These are phyloP conservation scores for Monascus purpureus DNA, from an alignment of 495 filamentous ascomycete species.

Conservation along the genomic window DNA sequence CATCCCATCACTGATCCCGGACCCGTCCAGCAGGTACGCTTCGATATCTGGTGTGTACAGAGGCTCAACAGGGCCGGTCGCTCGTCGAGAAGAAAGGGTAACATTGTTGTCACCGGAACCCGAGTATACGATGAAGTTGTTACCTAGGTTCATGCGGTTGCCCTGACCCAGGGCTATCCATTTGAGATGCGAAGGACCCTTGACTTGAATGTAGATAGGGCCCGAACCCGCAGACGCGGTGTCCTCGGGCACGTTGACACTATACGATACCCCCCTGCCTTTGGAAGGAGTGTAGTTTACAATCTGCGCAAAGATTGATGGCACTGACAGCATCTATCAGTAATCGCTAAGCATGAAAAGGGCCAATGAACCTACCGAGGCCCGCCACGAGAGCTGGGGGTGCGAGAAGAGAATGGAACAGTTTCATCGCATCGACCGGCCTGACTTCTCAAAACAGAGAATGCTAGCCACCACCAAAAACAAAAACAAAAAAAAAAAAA, in stretches of 20 bases:
- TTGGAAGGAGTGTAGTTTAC: slow-evolving; percentile 8
- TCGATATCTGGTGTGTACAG: slow-evolving; percentile 27
- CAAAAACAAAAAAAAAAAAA: too few relatives aligned
- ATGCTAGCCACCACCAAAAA: too few relatives aligned
- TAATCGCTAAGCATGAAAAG: too few relatives aligned
- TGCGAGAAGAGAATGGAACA: too few relatives aligned
- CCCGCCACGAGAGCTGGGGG: too few relatives aligned
- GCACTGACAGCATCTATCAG: not conserved
- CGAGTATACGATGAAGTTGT: slow-evolving; percentile 52
- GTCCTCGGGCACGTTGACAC: slow-evolving; percentile 11
- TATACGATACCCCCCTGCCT: slow-evolving; percentile 9
- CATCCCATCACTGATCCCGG: slow-evolving; percentile 31
- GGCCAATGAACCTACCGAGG: too few relatives aligned
- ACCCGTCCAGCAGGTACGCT: slow-evolving; percentile 41
- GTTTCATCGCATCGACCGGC: too few relatives aligned
- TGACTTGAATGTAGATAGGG: slow-evolving; percentile 44
- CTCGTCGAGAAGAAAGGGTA: slow-evolving; percentile 43
- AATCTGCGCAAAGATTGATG: slow-evolving; percentile 4
- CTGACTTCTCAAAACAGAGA: too few relatives aligned
- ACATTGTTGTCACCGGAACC: slow-evolving; percentile 40
- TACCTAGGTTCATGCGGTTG: slow-evolving; percentile 38
- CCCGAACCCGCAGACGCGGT: slow-evolving; percentile 6
- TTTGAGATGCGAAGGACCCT: slow-evolving; percentile 36
- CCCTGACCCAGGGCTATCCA: slow-evolving; percentile 53
- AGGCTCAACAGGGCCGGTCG: slow-evolving; percentile 33